Evolutionary conservation across 257 asterid species (phyloP), one percentile per base, ranked within the genome.

Genomic region (Nicotiana benthamiana): DNA sequence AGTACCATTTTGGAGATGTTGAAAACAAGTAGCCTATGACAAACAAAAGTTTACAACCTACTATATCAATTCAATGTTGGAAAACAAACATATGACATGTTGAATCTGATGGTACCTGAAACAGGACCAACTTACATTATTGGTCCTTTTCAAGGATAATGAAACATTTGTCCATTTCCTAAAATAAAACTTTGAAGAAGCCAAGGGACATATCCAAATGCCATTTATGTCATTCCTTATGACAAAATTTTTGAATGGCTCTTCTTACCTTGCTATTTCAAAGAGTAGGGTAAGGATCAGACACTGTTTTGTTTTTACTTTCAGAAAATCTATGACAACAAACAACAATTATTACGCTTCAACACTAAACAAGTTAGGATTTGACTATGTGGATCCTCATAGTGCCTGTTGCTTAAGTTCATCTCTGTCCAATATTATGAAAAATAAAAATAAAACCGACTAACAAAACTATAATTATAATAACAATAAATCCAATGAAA

Each of bases 41-140:
- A 72, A 72, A 24, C 60, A 24, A 24, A 72, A 22, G 43, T 13
- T 3, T 24, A 72, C 36, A 46, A 46, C 36, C 30, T 46, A 40
- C 48, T 72, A 46, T 48, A 48, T 72, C 77, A 63, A 30, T 62
- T 46, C 63, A 28, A 46, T 79, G 82, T 79, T 56, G 74, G 59
- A 27, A 17, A 79, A 24, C 32, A 64, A 43, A 63, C 82, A 79
- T 70, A 86, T 75, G 88, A 88, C 89, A 87, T 87, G 92, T 79
- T 88, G 85, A 84, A 76, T 77, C 57, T 62, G 81, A 89, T 90
- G 91, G 95, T 82, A 82, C 86, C 93, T 91, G 83, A 66, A 77
- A 64, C 68, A 82, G 83, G 84, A 87, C 83, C 84, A 89, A 76
- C 76, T 80, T 83, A 82, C 83, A 84, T 83, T 84, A 79, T 64